Base-by-base conservation (phyloP, 2,329 filamentous ascomycete genomes). In the Fusarium nodosum region DNA sequence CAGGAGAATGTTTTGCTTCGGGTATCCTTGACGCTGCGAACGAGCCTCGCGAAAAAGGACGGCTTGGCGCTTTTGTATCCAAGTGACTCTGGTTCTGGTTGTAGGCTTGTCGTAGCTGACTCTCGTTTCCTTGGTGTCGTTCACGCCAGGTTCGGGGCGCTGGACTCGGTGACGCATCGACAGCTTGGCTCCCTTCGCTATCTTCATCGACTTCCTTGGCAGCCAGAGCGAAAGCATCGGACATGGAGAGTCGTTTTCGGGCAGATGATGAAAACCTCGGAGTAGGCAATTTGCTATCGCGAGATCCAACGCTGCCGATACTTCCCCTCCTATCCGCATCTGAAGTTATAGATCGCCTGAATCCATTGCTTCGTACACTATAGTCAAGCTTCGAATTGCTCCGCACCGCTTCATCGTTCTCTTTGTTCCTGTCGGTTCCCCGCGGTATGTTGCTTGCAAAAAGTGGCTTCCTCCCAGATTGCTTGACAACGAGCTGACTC, bases 131-230 rank as follows among this genome's bases (percentile, higher is more conserved):
- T 2, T 75, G 77, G 9, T 63, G 73, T 34, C 75, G 76, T 20
- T 76, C 72, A 15, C 82, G 80, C 80, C 82, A 83, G 10, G 78
- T 72, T 33, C 85, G 78, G 3, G 85, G 85, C 2, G 85, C 85
- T 1, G 85, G 85, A 56, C 85, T 87, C 1, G 85, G 85, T 3
- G 84, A 86, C 20, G 80, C 84, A 62, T 82, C 81, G n/a, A 74
- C 68, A n/a, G 63, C 57, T 18, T 73, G 66, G 30, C 69, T 75
- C n/a, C 75, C 74, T 38, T 69, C 69, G 13, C 70, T 67, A 48
- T 64, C 72, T 33, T 72, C 69, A 8, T 74, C 74, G 36, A 72
- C 74, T 53, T 79, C 79, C 34, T 71, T 71, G 36, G 72, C 75
- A 7, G 78, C 80, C 41, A 77, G 60, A 45, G 56, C 72, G 69